Conservation (phyloP, 768 basidiomycete genomes). For the Mycena polygramma region DNA sequence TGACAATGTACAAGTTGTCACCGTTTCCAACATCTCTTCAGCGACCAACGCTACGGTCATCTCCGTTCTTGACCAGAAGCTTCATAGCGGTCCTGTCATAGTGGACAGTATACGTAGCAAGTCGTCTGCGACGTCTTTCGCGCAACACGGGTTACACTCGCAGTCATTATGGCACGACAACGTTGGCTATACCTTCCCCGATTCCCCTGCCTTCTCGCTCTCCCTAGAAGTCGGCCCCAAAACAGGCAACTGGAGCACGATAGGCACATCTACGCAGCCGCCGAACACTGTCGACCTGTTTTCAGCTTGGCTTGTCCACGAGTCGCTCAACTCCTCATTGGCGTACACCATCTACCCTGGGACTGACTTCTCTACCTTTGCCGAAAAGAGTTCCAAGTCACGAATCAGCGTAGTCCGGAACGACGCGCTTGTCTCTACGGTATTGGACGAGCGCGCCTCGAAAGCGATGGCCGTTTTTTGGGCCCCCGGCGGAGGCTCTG, state of each 20-base stretch:
- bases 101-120: constrained; percentile 50
- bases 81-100: constrained; percentile 56
- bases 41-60: constrained; percentile 62
- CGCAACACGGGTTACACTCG: constrained; percentile 22
- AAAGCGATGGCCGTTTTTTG: constrained; percentile 70
- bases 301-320: constrained; percentile 70
- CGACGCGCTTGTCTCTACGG: constrained; percentile 62
- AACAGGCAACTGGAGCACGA: constrained; percentile 70
- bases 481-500: constrained; percentile 59
- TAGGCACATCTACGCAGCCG: constrained; percentile 74
- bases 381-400: constrained; percentile 48
- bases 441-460: constrained; percentile 57
- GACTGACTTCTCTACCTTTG: constrained; percentile 54
- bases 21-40: constrained; percentile 66
- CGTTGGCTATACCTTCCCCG: constrained; percentile 71
- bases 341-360: constrained; percentile 73
- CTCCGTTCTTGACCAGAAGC: constrained; percentile 78
- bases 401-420: constrained; percentile 59
- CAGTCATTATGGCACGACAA: constrained; percentile 72
- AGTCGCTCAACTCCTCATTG: constrained; percentile 49
- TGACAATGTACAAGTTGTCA: constrained; percentile 72
- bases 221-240: constrained; percentile 59
- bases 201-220: constrained; percentile 49
- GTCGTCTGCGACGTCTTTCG: background rate
- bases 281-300: constrained; percentile 72